Conservation (phyloP, 495 filamentous ascomycete species). For the Tuber brumale region DNA sequence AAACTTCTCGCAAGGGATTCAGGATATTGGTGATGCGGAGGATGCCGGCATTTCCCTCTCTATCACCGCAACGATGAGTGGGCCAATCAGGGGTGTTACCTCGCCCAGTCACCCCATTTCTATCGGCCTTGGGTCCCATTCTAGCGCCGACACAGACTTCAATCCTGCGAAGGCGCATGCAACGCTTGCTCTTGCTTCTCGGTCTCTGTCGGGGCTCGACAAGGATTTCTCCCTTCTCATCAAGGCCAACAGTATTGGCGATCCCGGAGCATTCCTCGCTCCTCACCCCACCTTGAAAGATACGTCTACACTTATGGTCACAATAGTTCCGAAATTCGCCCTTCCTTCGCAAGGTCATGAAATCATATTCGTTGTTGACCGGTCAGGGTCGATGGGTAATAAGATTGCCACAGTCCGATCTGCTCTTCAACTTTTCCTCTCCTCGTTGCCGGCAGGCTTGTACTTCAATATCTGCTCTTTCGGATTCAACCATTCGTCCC, state of each 20-base stretch:
- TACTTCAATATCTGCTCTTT: slow-evolving; percentile 75
- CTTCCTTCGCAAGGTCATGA: slow-evolving; percentile 52
- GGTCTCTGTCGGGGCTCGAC: slow-evolving; percentile 46
- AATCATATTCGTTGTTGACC: slow-evolving; percentile 64
- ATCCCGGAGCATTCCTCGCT: slow-evolving; percentile 27
- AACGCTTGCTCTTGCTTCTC: slow-evolving; percentile 49
- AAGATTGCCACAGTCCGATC: slow-evolving; percentile 53
- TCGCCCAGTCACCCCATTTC: slow-evolving; percentile 63
- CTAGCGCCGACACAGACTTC: slow-evolving; percentile 42
- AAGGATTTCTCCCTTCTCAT: slow-evolving; percentile 53
- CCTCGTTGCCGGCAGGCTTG: slow-evolving; percentile 59
- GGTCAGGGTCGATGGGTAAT: slow-evolving; percentile 59
- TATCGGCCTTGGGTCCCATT: slow-evolving; percentile 52
- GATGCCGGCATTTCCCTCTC: slow-evolving; percentile 43
- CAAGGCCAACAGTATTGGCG: slow-evolving; percentile 19
- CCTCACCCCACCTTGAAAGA: slow-evolving; percentile 15
- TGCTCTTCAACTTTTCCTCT: slow-evolving; percentile 62
- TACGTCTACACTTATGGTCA: slow-evolving; percentile 47
- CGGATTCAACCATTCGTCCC: slow-evolving; percentile 49
- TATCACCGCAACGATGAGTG: slow-evolving; percentile 55
- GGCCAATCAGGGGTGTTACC: slow-evolving; percentile 54
- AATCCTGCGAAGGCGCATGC: slow-evolving; percentile 55
- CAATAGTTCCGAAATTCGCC: slow-evolving; percentile 59
- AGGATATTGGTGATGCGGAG: slow-evolving; percentile 11
- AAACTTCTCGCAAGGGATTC: slow-evolving; percentile 22